Evolutionary conservation across 2,329 filamentous ascomycete species (phyloP).

Genomic region (Aspergillus candidus): DNA sequence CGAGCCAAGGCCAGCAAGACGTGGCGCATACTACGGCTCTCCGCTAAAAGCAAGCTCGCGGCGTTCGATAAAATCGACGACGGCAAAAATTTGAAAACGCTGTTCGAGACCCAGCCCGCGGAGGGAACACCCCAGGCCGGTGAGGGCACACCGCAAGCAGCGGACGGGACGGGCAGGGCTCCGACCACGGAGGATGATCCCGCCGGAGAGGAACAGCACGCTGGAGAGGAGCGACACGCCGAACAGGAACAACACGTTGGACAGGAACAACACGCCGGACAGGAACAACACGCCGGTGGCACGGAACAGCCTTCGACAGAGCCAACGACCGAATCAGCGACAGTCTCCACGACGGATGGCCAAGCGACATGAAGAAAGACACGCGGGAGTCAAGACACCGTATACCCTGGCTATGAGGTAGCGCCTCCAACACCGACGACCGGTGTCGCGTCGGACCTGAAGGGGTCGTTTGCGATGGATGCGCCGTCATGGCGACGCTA

Average conservation of each 20-base stretch:
- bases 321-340: slow-evolving; percentile 6
- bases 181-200: slow-evolving; percentile 9
- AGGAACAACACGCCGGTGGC: slow-evolving; percentile 1
- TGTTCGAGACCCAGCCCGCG: slow-evolving; percentile 33
- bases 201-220: slow-evolving; percentile 3
- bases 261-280: slow-evolving; percentile 4
- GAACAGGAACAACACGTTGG: slow-evolving; percentile 1
- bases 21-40: slow-evolving; percentile 82
- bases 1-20: slow-evolving; percentile 80
- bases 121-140: slow-evolving; percentile 9
- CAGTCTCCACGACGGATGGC: slow-evolving; percentile 5
- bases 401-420: slow-evolving; percentile 6
- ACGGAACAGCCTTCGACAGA: slow-evolving; percentile 8
- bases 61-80: slow-evolving; percentile 85
- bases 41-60: slow-evolving; percentile 65
- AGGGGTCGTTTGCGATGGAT: too few relatives aligned
- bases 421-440: background rate
- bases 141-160: slow-evolving; percentile 17
- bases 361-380: slow-evolving; percentile 12
- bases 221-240: background rate
- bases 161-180: slow-evolving; percentile 16
- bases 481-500: too few relatives aligned
- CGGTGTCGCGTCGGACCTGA: too few relatives aligned
- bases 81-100: slow-evolving; percentile 59
- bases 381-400: background rate